Base-by-base conservation (phyloP, 169 alveolate species). In the Cyclospora cayetanensis region DNA sequence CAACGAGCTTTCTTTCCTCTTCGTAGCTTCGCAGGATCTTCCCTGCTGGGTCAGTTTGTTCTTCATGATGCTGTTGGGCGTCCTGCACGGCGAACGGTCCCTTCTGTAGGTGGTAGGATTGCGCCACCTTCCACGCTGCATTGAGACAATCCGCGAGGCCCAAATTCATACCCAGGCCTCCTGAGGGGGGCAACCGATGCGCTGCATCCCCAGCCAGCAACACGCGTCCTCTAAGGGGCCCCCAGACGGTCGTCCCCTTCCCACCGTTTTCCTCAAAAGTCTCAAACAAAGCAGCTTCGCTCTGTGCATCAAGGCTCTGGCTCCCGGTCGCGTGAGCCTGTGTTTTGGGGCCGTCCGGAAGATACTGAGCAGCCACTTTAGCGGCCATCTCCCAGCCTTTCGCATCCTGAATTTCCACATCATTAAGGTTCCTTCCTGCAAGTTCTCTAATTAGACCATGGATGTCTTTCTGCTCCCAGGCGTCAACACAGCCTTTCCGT, bases 151-250 rank as follows among this genome's bases (percentile, higher is more conserved):
- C 99, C 15, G 97, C 98, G 52, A 98, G 93, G 46, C 99, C 99
- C 84, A 98, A 87, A 68, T 98, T 98, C 97, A 97, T 95, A 27
- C 99, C 99, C 88, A 96, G 97, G 22, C 99, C 99, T 0, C 99
- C 99, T 2, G 99, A 97, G 0, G 99, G 99, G 0, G 99, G 98
- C 35, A 97, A 93, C 20, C 96, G 93, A 91, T 98, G 99, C 4
- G 99, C 99, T 39, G 99, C 94, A 86, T 98, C 99, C 25, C 99
- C 99, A n/a, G 95, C 96, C 34, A 97, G 84, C 53, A 96, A 74
- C 46, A 96, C 91, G 25, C 92, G 92, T n/a, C 85, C 85, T 63
- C 85, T 74, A 2, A 39, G 63, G 39, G 85, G 41, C 27, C 85
- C 85, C 85, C 85, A 74, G 15, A 15, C 55, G 15, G 55, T 15